Percentiles rank a stretch among this genome's conserved stretches.
Evolutionary conservation across 2,329 filamentous ascomycete genomes (phyloP).

Genomic region (Colletotrichum orchidophilum): DNA sequence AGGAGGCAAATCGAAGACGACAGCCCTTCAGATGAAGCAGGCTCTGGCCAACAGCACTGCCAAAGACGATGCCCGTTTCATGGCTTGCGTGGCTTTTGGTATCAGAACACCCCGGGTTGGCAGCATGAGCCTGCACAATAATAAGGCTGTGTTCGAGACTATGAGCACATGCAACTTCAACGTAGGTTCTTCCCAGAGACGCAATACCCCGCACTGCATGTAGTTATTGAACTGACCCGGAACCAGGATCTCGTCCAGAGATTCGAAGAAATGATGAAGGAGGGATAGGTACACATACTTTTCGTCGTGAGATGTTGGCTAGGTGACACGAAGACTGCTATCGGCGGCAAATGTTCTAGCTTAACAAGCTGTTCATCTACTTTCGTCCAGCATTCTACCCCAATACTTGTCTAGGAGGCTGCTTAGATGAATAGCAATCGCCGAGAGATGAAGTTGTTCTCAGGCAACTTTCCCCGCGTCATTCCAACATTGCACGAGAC

Average conservation of each 20-base stretch:
- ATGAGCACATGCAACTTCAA: constrained; percentile 25
- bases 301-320: too few relatives aligned
- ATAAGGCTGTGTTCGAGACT: constrained; percentile 21
- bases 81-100: constrained; percentile 69
- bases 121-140: constrained; percentile 56
- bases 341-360: too few relatives aligned
- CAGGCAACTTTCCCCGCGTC: too few relatives aligned
- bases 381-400: too few relatives aligned
- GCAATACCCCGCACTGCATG: background rate
- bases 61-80: constrained; percentile 66
- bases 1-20: background rate
- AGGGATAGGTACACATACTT: too few relatives aligned
- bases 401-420: too few relatives aligned
- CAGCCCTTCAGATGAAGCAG: background rate
- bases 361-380: too few relatives aligned
- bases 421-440: too few relatives aligned
- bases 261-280: constrained; percentile 20
- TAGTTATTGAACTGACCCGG: background rate
- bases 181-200: background rate
- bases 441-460: too few relatives aligned
- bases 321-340: too few relatives aligned
- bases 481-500: too few relatives aligned
- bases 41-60: constrained; percentile 40
- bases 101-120: constrained; percentile 66
- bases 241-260: constrained; percentile 8